A percentile compares a stretch with the other conserved stretches of the same genome.
phyloP scores from a whole-genome alignment of 768 basidiomycete species.

The Tylopilus felleus region DNA sequence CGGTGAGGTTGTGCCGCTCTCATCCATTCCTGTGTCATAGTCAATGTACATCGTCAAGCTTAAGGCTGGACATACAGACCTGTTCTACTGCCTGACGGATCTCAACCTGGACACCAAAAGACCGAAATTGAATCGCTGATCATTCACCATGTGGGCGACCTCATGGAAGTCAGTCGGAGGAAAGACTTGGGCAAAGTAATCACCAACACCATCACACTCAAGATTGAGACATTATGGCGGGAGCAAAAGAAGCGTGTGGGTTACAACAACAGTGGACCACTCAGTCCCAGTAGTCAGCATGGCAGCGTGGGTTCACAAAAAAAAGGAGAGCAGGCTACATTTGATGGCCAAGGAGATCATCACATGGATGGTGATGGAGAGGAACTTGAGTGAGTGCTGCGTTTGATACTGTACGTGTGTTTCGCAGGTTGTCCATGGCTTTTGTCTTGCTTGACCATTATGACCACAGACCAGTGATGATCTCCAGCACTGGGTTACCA shows the following conservation, averaged over 20 bases:
- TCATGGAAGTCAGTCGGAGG: conserved; percentile 94
- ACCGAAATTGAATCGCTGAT: too few relatives aligned
- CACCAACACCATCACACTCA: conserved; percentile 85
- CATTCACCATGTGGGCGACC: conserved; percentile 79
- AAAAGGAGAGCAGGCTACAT: too few relatives aligned
- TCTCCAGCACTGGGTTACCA: too few relatives aligned
- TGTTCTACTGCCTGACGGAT: conserved; percentile 90
- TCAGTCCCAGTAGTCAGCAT: conserved; percentile 45
- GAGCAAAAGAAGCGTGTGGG: conserved; percentile 62
- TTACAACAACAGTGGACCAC: conserved; percentile 40
- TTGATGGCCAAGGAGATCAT: too few relatives aligned
- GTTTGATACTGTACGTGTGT: too few relatives aligned
- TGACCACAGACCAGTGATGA: too few relatives aligned
- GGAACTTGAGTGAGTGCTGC: too few relatives aligned
- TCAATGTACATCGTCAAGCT: conserved; percentile 97
- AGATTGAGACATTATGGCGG: conserved; percentile 89
- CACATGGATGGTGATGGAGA: too few relatives aligned
- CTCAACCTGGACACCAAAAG: conserved; percentile 57
- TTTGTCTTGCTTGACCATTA: too few relatives aligned
- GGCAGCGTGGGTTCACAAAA: too few relatives aligned
- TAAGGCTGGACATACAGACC: conserved; percentile 92
- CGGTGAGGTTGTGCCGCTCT: conserved; percentile 86
- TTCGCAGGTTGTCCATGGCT: too few relatives aligned
- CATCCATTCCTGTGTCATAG: conserved; percentile 75
- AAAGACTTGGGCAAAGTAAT: conserved; percentile 92